Evolutionary conservation across 2,329 filamentous ascomycete genomes (phyloP).

Genomic region (Cordyceps farinosa): DNA sequence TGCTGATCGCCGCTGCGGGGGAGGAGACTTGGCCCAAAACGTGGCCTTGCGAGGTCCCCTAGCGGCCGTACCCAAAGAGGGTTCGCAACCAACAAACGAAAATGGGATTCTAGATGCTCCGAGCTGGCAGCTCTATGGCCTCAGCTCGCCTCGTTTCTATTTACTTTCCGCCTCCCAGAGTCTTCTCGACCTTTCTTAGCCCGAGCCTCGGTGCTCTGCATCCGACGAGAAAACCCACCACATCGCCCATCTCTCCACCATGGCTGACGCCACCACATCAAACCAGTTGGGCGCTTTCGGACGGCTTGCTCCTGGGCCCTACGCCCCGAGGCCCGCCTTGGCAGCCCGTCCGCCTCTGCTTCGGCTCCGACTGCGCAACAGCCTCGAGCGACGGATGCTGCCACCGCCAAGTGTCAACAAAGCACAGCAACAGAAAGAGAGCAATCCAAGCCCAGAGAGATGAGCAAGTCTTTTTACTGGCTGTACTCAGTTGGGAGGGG

Average conservation of each 20-base stretch:
- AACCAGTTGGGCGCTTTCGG: neutral
- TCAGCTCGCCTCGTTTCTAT: neutral
- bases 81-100: neutral
- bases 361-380: neutral
- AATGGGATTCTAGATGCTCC: neutral
- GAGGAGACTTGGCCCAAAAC: slow-evolving; percentile 10
- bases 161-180: neutral
- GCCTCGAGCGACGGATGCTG: neutral
- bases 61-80: neutral
- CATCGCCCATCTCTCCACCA: slow-evolving; percentile 10
- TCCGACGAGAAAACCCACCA: neutral
- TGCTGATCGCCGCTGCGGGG: slow-evolving; percentile 13
- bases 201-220: neutral
- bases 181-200: neutral
- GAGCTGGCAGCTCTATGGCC: neutral
- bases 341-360: neutral
- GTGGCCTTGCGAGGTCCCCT: slow-evolving; percentile 2
- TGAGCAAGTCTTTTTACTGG: neutral
- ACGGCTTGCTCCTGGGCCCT: neutral
- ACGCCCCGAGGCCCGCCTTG: neutral
- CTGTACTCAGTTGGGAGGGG: neutral
- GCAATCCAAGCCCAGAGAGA: neutral
- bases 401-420: neutral
- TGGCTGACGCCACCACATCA: slow-evolving; percentile 3
- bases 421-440: neutral